phyloP scores from a whole-genome alignment of 305 asterid genomes.

The Fraxinus xanthoxyloides region DNA sequence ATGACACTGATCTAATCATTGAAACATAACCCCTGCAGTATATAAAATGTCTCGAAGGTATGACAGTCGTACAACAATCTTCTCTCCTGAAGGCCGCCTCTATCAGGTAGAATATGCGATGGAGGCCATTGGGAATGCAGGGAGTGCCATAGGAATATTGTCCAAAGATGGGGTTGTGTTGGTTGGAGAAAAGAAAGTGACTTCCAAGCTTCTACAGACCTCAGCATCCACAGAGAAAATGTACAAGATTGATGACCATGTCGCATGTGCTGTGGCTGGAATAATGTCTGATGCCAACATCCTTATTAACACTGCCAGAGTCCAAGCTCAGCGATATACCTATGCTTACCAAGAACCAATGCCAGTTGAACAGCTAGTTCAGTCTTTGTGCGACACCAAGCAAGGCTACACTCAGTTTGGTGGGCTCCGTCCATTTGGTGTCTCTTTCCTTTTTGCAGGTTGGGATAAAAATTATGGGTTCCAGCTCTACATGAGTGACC shows the following conservation, averaged over 20 bases:
- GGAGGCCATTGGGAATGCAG: conserved; percentile 60
- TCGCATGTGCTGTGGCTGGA: conserved; percentile 55
- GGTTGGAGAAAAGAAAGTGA: conserved; percentile 53
- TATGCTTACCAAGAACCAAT: conserved; percentile 47
- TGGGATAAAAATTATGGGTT: too few species aligned
- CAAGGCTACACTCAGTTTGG: conserved; percentile 18
- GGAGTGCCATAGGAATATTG: conserved; percentile 47
- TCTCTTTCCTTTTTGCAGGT: too few species aligned
- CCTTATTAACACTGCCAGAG: conserved; percentile 51
- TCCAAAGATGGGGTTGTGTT: conserved; percentile 46
- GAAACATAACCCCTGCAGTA: conserved; percentile 19
- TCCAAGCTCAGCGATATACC: conserved; percentile 53
- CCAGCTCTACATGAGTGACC: too few species aligned
- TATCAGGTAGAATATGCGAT: conserved; percentile 55
- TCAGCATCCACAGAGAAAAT: conserved; percentile 48
- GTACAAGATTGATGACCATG: conserved; percentile 55
- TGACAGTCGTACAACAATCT: conserved; percentile 57
- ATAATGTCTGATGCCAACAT: conserved; percentile 55
- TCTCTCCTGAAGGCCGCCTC: conserved; percentile 57
- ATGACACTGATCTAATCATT: background rate
- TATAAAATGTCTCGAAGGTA: conserved; percentile 44
- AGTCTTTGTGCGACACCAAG: conserved; percentile 52
- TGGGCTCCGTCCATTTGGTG: too few species aligned
- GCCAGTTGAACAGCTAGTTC: conserved; percentile 56
- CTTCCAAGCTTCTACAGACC: conserved; percentile 49